Base-by-base conservation (phyloP, 2,329 filamentous ascomycete genomes). In the Arthroderma sp. region DNA sequence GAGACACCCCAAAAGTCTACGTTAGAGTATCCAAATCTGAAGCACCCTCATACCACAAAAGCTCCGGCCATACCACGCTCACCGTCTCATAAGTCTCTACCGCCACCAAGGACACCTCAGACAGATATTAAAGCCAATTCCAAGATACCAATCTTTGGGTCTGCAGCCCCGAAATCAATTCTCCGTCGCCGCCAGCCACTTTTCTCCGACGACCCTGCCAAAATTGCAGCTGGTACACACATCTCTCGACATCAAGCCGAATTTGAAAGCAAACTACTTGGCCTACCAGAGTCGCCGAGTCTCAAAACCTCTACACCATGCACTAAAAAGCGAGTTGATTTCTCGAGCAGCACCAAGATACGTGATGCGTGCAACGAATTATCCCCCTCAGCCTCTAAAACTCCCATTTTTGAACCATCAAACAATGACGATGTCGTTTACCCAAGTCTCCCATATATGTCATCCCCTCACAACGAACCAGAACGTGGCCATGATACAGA, bases 1-100 rank as follows among this genome's bases (percentile, higher is more conserved):
- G 75, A 80, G 62, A 93, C 85, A 4, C 86, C 87, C 0, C 91
- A 84, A 6, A 86, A 86, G 60, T 70, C 85, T 5, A 86, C 83
- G 1, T 62, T 84, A 42, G 76, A 81, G 37, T 66, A 73, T 39
- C 65, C 72, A 44, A 78, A 70, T 52, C 65, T 66, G 43, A 78
- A 75, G 56, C 68, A 71, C 5, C 65, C 74, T 38, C 74, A 71
- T 43, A 67, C 67, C 22, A 71, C 68, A 11, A 71, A 77, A 57
- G 68, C 73, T 29, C 74, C 71, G 40, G 76, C 77, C 6, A 64
- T 75, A 22, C 54, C 62, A 11, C 63, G 62, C 15, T 72, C 72
- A n/a, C 66, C 71, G 3, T 67, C 75, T 6, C 72, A 71, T 27
- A 78, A 74, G 55, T 66, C 68, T 11, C 62, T 61, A 54, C 41